Base-by-base conservation (phyloP, 192 early-diverging fungal genomes). In the Rhizophagus clarus region DNA sequence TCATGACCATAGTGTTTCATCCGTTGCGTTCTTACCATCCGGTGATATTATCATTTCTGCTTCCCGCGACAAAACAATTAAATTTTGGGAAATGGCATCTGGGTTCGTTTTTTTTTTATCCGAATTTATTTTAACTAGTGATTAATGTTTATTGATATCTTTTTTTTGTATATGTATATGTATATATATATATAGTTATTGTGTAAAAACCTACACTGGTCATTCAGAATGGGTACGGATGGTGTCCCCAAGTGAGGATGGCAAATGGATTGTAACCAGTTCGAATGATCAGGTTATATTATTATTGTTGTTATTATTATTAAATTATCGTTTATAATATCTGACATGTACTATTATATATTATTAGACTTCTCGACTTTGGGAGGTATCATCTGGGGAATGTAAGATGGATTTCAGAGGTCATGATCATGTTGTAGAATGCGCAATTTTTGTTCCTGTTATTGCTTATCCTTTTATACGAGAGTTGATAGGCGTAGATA, bases 381-480 rank as follows among this genome's bases (percentile, higher is more conserved):
- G 94, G 95, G 95, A 97, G 77, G 74, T 88, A 4, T 49, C 83
- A 7, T 86, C 90, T 9, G 94, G 95, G 61, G 94, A 95, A 64
- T 89, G 88, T 80, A 92, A 93, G 79, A 87, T 84, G 76, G 94
- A 96, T 66, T 86, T 97, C 81, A 88, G 94, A 49, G 97, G 95
- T 28, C 97, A 99, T 83, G 95, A 95, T 17, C 95, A 99, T 80
- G 96, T 98, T n/a, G 94, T 99, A 40, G 97, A 99, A 81, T 95
- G 93, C 63, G 91, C 95, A 1, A 89, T 89, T 22, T 98, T 97
- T 88, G 94, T 92, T 22, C 97, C 97, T 12, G 70, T 83, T 22
- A 84, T 76, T 34, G 86, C 93, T 6, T 90, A 92, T 71, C 84
- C 91, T n/a, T 86, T 81, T 69, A 87, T 97, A 61, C 88, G 89